These are phyloP conservation scores for Cerrena zonata DNA, from an alignment of 1,284 basidiomycete species.

Conservation along the genomic window DNA sequence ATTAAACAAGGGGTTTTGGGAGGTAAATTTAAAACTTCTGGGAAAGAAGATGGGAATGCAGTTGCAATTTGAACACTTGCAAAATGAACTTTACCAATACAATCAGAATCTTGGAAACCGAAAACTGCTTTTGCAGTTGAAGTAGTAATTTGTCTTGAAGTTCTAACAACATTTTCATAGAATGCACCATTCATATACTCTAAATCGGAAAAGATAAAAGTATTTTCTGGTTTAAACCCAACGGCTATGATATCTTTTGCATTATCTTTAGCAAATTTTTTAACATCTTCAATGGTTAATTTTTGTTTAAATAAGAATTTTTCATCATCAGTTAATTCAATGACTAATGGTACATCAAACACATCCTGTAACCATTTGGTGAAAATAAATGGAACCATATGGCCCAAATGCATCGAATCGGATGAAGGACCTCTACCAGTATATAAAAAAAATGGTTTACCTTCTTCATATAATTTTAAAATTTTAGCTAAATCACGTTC, in stretches of 20 bases:
- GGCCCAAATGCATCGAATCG: conserved; percentile 96
- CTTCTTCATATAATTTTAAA: conserved; percentile 91
- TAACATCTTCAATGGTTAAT: conserved; percentile 85
- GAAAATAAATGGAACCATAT: conserved; percentile 96
- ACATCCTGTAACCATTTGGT: conserved; percentile 98
- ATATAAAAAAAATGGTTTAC: conserved; percentile 97
- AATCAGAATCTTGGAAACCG: conserved; percentile 96
- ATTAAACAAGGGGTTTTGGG: conserved; percentile 89
- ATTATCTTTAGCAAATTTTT: conserved; percentile 80
- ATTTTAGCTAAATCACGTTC: conserved; percentile 95
- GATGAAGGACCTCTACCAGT: conserved; percentile 97
- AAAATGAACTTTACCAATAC: conserved; percentile 97
- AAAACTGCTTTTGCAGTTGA: conserved; percentile 94
- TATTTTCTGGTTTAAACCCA: conserved; percentile 88
- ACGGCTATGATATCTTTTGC: conserved; percentile 95
- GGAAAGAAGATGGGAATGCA: conserved; percentile 98
- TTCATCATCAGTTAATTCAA: conserved; percentile 97
- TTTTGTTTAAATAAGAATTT: conserved; percentile 98
- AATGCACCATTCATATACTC: conserved; percentile 87
- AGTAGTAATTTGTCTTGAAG: conserved; percentile 88
- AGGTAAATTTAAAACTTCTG: conserved; percentile 87
- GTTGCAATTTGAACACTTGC: conserved; percentile 95
- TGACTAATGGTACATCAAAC: conserved; percentile 88
- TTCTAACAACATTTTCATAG: conserved; percentile 90
- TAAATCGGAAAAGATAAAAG: conserved; percentile 95